phyloP scores from a whole-genome alignment of 805 yeast genomes.

The Hanseniaspora jakobsenii region DNA sequence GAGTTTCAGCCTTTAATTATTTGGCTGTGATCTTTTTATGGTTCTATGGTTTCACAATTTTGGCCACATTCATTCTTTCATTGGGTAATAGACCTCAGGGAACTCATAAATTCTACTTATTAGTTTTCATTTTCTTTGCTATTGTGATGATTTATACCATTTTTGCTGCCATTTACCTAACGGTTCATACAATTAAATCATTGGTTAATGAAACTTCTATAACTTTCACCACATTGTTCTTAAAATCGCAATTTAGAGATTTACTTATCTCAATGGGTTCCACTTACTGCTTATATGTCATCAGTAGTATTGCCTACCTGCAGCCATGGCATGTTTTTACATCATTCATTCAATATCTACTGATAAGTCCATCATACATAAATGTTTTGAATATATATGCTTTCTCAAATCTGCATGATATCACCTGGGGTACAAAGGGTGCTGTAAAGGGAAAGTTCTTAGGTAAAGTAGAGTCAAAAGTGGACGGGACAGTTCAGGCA shows the following conservation, averaged over 20 bases:
- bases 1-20: slow-evolving; percentile 62
- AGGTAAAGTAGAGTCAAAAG: slow-evolving; percentile 69
- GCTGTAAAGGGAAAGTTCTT: slow-evolving; percentile 58
- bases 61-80: slow-evolving; percentile 76
- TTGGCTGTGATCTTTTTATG: slow-evolving; percentile 71
- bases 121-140: slow-evolving; percentile 71
- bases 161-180: slow-evolving; percentile 73
- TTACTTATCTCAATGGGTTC: slow-evolving; percentile 74
- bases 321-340: slow-evolving; percentile 93
- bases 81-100: slow-evolving; percentile 94
- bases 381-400: slow-evolving; percentile 89
- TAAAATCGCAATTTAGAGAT: slow-evolving; percentile 68
- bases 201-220: slow-evolving; percentile 28
- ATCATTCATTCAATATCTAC: slow-evolving; percentile 68
- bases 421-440: slow-evolving; percentile 96
- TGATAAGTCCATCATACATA: slow-evolving; percentile 79
- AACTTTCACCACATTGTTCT: slow-evolving; percentile 39
- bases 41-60: slow-evolving; percentile 69
- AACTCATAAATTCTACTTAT: slow-evolving; percentile 62
- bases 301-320: slow-evolving; percentile 67
- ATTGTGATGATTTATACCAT: slow-evolving; percentile 78
- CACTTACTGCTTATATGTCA: slow-evolving; percentile 68
- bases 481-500: slow-evolving; percentile 53
- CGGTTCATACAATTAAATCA: slow-evolving; percentile 54
- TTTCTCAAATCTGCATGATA: slow-evolving; percentile 89